phyloP scores from a whole-genome alignment of 2,329 filamentous ascomycete species.

The Nemania diffusa region DNA sequence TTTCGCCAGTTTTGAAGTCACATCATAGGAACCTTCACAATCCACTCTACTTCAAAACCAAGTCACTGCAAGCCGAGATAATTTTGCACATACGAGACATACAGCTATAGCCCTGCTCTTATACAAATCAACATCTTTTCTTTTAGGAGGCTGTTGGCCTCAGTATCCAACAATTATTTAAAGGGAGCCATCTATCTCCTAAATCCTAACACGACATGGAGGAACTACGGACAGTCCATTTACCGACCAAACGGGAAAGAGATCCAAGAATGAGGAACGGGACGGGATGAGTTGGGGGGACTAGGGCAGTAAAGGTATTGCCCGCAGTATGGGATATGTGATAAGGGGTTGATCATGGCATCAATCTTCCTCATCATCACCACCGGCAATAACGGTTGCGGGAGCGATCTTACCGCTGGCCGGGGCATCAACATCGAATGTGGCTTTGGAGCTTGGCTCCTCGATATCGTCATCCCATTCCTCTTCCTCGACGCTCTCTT shows the following conservation, averaged over 20 bases:
- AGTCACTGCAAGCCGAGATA: neutral
- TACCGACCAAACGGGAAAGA: constrained; percentile 22
- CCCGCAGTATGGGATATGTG: neutral
- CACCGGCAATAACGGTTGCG: constrained; percentile 37
- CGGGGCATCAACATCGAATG: constrained; percentile 45
- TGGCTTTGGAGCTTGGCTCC: constrained; percentile 43
- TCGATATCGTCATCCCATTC: constrained; percentile 40
- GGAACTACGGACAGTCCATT: constrained; percentile 4
- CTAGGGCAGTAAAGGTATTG: neutral
- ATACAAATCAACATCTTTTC: constrained; percentile 2
- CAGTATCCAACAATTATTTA: neutral
- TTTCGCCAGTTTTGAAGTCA: neutral
- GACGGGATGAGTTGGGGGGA: constrained; percentile 2
- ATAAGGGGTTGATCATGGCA: constrained; percentile 14
- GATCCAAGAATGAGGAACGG: neutral
- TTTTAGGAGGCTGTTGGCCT: neutral
- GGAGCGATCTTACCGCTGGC: constrained; percentile 33
- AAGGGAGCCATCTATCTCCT: constrained; percentile 20
- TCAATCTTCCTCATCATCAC: constrained; percentile 45
- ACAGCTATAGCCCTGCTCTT: neutral
- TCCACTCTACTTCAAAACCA: neutral
- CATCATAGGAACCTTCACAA: neutral
- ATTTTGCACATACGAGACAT: neutral
- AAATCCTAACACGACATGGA: constrained; percentile 6
- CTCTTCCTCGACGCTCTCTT: constrained; percentile 34